phyloP scores from a whole-genome alignment of 2,329 filamentous ascomycete genomes.

The Pyricularia grisea region DNA sequence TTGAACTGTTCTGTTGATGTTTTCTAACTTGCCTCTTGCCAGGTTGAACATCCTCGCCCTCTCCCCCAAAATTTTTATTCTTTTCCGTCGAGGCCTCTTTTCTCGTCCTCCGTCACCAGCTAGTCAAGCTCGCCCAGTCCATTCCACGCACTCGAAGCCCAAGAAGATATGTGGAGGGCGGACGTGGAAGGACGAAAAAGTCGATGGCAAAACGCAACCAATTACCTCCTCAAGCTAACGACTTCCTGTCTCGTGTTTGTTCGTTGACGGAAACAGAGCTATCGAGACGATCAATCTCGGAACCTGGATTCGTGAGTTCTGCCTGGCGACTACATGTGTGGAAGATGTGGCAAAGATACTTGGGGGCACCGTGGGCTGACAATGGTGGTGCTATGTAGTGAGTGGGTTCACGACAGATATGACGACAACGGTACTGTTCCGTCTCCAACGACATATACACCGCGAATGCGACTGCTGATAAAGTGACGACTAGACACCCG shows the following conservation, averaged over 20 bases:
- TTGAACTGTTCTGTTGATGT: not conserved
- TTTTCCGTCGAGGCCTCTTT: not conserved
- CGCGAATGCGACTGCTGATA: not conserved
- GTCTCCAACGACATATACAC: not conserved
- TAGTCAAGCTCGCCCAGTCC: not conserved
- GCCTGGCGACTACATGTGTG: not conserved
- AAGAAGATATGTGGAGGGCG: not conserved
- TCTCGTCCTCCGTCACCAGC: not conserved
- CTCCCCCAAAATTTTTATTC: not conserved
- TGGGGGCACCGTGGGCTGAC: not conserved
- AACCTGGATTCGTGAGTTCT: slow-evolving; percentile 61
- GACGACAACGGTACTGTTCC: slow-evolving; percentile 55
- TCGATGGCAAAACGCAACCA: not conserved
- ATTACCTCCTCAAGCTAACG: slow-evolving; percentile 23
- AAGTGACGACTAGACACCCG: not conserved
- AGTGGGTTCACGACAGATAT: slow-evolving; percentile 91
- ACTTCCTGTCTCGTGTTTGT: not conserved
- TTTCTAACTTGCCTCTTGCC: not conserved
- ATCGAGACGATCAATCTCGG: slow-evolving; percentile 50
- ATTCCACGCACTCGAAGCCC: not conserved
- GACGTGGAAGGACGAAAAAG: not conserved
- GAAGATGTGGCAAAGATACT: not conserved
- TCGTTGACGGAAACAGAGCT: slow-evolving; percentile 36
- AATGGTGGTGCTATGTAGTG: slow-evolving; percentile 34
- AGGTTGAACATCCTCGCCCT: slow-evolving; percentile 8